A percentile compares a stretch with the other conserved stretches of the same genome.
phyloP scores from a whole-genome alignment of 2,329 filamentous ascomycete genomes.

The Colletotrichum sp. region DNA sequence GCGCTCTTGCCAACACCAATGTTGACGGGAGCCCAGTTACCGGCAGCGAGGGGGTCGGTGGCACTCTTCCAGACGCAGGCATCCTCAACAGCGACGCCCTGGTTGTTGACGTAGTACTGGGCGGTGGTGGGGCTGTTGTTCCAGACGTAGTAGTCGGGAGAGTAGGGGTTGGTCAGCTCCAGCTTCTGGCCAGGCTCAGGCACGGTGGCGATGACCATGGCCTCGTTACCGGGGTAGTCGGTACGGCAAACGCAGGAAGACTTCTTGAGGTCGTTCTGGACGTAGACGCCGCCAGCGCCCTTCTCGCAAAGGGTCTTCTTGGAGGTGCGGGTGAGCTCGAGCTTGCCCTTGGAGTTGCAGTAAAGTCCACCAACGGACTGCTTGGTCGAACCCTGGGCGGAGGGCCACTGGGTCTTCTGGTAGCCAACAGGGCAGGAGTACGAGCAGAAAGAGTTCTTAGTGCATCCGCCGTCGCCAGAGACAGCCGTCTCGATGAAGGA shows the following conservation, averaged over 20 bases:
- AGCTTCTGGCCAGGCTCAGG: conserved; percentile 63
- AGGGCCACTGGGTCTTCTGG: conserved; percentile 90
- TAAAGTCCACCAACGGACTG: conserved; percentile 89
- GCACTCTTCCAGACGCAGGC: conserved; percentile 77
- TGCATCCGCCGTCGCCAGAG: conserved; percentile 62
- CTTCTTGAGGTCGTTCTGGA: conserved; percentile 75
- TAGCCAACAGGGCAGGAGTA: conserved; percentile 93
- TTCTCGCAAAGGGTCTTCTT: conserved; percentile 75
- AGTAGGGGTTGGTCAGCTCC: conserved; percentile 77
- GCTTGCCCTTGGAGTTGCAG: conserved; percentile 75
- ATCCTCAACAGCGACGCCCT: conserved; percentile 67
- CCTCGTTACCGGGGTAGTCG: conserved; percentile 93
- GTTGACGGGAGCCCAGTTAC: conserved; percentile 90
- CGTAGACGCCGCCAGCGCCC: conserved; percentile 72
- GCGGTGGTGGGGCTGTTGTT: conserved; percentile 77
- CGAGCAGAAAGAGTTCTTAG: conserved; percentile 76
- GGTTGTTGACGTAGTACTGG: conserved; percentile 96
- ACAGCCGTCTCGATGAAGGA: conserved; percentile 69
- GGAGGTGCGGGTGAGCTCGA: conserved; percentile 76
- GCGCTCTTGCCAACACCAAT: conserved; percentile 77
- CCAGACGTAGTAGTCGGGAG: conserved; percentile 79
- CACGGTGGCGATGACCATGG: conserved; percentile 80
- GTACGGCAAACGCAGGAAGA: conserved; percentile 86
- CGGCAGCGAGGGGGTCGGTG: conserved; percentile 55
- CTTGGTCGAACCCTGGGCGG: conserved; percentile 74